Evolutionary conservation across 129 eudicot genomes (phyloP).

Genomic region (Flaveria ramosissima): DNA sequence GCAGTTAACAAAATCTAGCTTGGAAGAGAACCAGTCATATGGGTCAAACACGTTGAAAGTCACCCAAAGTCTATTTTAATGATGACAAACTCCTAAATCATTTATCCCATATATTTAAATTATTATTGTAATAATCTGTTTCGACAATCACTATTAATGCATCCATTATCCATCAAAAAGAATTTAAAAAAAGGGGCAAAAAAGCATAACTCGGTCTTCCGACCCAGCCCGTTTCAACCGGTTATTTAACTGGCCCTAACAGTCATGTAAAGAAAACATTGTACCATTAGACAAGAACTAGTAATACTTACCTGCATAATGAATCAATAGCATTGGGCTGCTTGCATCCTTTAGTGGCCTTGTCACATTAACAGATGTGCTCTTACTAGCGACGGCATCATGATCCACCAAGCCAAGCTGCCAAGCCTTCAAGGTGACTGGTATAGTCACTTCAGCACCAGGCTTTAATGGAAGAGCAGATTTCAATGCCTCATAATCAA

Average conservation of each 20-base stretch:
- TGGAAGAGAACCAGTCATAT: not conserved
- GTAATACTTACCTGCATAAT: constrained; percentile 74
- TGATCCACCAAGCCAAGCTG: constrained; percentile 65
- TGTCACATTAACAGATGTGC: constrained; percentile 46
- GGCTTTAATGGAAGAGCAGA: constrained; percentile 88
- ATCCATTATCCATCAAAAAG: not conserved
- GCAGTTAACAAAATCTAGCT: not conserved
- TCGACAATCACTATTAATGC: not conserved
- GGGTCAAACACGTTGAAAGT: not conserved
- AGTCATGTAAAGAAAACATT: not conserved
- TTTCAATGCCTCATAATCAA: constrained; percentile 65
- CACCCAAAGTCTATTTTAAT: not conserved
- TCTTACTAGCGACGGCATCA: constrained; percentile 52
- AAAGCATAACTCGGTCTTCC: not conserved
- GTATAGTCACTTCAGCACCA: constrained; percentile 88
- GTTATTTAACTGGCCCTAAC: not conserved
- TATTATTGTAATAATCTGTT: not conserved
- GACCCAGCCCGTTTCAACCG: not conserved
- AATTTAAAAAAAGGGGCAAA: not conserved
- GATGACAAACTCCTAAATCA: not conserved
- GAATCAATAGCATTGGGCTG: constrained; percentile 82
- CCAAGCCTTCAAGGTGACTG: constrained; percentile 91
- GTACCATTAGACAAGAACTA: not conserved
- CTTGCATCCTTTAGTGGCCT: constrained; percentile 76
- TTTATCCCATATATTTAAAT: not conserved